Conservation (phyloP, 306 rosid species). For the Quercus robur region DNA sequence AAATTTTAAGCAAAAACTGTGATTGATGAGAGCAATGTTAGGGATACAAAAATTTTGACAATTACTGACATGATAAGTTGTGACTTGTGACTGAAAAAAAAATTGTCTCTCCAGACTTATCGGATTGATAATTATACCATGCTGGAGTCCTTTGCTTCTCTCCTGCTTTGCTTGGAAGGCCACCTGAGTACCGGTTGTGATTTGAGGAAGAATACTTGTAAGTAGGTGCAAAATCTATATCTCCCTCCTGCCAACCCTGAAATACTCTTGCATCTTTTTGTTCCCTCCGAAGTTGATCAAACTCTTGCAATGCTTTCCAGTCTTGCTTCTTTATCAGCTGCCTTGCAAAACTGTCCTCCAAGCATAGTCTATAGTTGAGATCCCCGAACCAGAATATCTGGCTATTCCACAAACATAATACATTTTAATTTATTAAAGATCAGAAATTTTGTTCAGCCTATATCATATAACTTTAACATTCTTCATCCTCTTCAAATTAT, state of each 20-base stretch:
- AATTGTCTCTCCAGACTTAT: too few relatives aligned
- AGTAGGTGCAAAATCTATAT: conserved; percentile 84
- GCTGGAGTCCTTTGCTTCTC: conserved; percentile 98
- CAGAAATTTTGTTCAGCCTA: not conserved
- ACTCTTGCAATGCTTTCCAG: conserved; percentile 79
- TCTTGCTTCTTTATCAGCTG: conserved; percentile 65
- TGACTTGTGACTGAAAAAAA: too few relatives aligned
- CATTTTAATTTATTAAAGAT: not conserved
- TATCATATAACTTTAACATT: not conserved
- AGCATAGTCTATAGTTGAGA: conserved; percentile 87
- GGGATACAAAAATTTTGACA: too few relatives aligned
- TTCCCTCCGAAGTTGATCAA: conserved; percentile 80
- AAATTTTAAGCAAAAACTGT: not conserved
- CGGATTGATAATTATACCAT: conserved; percentile 45
- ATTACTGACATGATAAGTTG: too few relatives aligned
- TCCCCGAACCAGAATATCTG: conserved; percentile 98
- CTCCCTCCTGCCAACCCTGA: conserved; percentile 93
- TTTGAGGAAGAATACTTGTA: conserved; percentile 71
- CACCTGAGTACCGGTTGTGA: conserved; percentile 68
- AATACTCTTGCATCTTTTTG: conserved; percentile 72
- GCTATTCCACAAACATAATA: conserved; percentile 45
- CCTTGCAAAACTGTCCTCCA: conserved; percentile 78
- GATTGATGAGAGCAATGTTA: not conserved
- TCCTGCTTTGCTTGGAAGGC: conserved; percentile 55
- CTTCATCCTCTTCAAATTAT: not conserved